These are phyloP conservation scores for Endothia cerciana DNA, from an alignment of 2,329 filamentous ascomycete species.

Conservation along the genomic window DNA sequence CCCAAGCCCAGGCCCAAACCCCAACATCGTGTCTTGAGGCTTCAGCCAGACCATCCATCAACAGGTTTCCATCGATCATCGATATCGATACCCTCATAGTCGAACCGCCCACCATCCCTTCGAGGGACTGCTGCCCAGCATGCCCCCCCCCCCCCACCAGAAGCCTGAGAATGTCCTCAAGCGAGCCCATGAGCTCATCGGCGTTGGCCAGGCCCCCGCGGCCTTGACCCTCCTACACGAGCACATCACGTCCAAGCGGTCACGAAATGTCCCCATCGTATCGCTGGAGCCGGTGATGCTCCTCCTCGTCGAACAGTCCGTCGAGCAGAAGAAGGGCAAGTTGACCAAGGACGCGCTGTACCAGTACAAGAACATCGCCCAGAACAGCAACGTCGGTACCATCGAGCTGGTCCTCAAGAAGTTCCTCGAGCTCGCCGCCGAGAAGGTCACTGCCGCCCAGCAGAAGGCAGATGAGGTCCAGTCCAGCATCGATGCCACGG, in stretches of 20 bases:
- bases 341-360: conserved; percentile 98
- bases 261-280: conserved; percentile 93
- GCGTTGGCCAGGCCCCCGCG: conserved; percentile 89
- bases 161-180: conserved; percentile 99
- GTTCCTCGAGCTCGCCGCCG: conserved; percentile 95
- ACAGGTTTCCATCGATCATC: conserved; percentile 3
- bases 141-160: conserved; percentile 93
- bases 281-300: conserved; percentile 98
- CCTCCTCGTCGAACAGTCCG: conserved; percentile 93
- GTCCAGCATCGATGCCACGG: conserved; percentile 77
- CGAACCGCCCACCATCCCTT: conserved; percentile 1
- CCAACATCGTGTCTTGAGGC: conserved; percentile 8
- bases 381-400: conserved; percentile 97
- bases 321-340: conserved; percentile 98
- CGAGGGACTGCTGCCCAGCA: conserved; percentile 29
- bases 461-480: conserved; percentile 95
- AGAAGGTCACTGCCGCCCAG: conserved; percentile 95
- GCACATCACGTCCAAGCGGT: conserved; percentile 98
- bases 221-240: conserved; percentile 95
- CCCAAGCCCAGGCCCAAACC: conserved; percentile 2
- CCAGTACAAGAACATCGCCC: conserved; percentile 99
- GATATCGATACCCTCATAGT: conserved; percentile 3
- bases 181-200: conserved; percentile 97
- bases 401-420: conserved; percentile 98
- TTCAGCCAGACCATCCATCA: conserved; percentile 1